Conservation (phyloP, 2,329 filamentous ascomycete genomes). For the Epichloe festucae region DNA sequence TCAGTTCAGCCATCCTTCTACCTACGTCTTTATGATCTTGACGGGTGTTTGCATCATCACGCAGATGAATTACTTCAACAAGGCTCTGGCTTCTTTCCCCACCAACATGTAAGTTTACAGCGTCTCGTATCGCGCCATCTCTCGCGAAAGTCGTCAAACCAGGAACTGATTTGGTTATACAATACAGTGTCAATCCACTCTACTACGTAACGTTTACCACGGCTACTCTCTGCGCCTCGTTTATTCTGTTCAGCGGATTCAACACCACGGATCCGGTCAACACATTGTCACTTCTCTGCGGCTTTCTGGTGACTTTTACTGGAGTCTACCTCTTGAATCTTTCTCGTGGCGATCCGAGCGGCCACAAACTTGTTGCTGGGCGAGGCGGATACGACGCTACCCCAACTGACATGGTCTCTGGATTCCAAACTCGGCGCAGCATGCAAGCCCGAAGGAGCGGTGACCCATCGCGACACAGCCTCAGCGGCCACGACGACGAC, state of each 20-base stretch:
- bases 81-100: slow-evolving; percentile 89
- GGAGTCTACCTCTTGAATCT: slow-evolving; percentile 93
- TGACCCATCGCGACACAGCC: slow-evolving; percentile 49
- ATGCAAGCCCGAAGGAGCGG: slow-evolving; percentile 81
- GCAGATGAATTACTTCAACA: slow-evolving; percentile 99
- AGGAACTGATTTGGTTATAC: slow-evolving; percentile 6
- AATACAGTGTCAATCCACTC: slow-evolving; percentile 70
- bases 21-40: slow-evolving; percentile 94
- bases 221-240: slow-evolving; percentile 83
- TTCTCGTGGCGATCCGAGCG: slow-evolving; percentile 83
- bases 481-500: slow-evolving; percentile 53
- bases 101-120: slow-evolving; percentile 71
- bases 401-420: slow-evolving; percentile 83
- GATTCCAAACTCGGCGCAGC: slow-evolving; percentile 77
- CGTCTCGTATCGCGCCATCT: background rate
- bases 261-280: slow-evolving; percentile 88
- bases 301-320: slow-evolving; percentile 89
- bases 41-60: slow-evolving; percentile 88
- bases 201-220: slow-evolving; percentile 98
- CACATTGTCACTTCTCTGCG: slow-evolving; percentile 81
- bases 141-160: background rate
- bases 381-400: slow-evolving; percentile 59
- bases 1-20: slow-evolving; percentile 88
- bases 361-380: slow-evolving; percentile 50
- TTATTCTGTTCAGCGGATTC: slow-evolving; percentile 91